These are phyloP conservation scores for Pseudoperonospora humuli DNA, from an alignment of 352 stramenopile genomes.

Conservation along the genomic window DNA sequence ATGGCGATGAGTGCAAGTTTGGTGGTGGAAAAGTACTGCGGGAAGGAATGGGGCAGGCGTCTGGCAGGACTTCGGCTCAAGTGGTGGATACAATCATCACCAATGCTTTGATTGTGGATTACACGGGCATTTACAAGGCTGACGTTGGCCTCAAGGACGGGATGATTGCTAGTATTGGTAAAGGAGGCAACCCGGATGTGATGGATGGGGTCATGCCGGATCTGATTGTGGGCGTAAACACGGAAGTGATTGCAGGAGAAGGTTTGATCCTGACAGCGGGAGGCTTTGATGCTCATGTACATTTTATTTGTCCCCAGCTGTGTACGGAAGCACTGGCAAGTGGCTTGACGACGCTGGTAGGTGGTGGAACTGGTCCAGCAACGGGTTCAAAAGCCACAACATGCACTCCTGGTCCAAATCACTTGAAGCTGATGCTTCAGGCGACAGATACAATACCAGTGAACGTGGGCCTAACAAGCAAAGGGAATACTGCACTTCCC, in stretches of 20 bases:
- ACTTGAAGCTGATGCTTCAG: constrained; percentile 95
- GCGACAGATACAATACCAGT: constrained; percentile 89
- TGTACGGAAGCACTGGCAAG: constrained; percentile 89
- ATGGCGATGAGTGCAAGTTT: constrained; percentile 90
- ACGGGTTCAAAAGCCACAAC: constrained; percentile 94
- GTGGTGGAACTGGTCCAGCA: constrained; percentile 87
- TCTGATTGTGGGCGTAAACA: constrained; percentile 88
- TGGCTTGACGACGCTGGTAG: constrained; percentile 90
- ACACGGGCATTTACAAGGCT: constrained; percentile 92
- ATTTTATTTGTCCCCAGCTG: constrained; percentile 95
- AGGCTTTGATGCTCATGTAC: constrained; percentile 93
- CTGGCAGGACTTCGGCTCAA: constrained; percentile 30
- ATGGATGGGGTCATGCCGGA: constrained; percentile 88
- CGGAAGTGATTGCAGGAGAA: constrained; percentile 95
- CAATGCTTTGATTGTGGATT: constrained; percentile 95
- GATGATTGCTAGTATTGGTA: constrained; percentile 92
- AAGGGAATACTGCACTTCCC: constrained; percentile 90
- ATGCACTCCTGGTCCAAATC: constrained; percentile 91
- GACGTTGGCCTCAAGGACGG: constrained; percentile 94
- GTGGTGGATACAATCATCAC: constrained; percentile 95
- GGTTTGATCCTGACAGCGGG: constrained; percentile 94
- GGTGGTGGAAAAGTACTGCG: constrained; percentile 90
- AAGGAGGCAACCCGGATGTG: constrained; percentile 95
- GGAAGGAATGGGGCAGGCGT: constrained; percentile 74
- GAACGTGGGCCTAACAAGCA: constrained; percentile 97